These are phyloP conservation scores for Maudiozyma bulderi DNA, from an alignment of 805 yeast species.

Conservation along the genomic window DNA sequence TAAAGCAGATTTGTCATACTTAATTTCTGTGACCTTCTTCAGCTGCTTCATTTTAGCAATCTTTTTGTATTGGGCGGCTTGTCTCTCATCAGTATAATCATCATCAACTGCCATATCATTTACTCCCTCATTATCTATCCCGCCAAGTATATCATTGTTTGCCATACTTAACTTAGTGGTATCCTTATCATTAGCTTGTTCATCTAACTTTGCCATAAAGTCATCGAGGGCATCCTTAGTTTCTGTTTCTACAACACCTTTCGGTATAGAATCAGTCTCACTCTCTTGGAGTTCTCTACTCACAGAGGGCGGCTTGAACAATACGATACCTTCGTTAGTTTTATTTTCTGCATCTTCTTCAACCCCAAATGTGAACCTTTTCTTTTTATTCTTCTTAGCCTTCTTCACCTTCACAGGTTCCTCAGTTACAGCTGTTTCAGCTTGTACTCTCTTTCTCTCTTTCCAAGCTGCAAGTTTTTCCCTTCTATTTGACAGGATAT, in stretches of 20 bases:
- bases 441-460: constrained; percentile 28
- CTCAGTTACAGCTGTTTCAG: constrained; percentile 8
- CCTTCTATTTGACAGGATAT: constrained; percentile 24
- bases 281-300: not conserved
- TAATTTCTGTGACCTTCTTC: constrained; percentile 24
- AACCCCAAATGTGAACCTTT: constrained; percentile 10
- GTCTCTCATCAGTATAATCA: not conserved
- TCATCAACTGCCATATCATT: not conserved
- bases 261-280: not conserved
- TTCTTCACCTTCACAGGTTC: not conserved
- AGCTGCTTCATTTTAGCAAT: constrained; percentile 33
- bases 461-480: constrained; percentile 46
- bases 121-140: not conserved
- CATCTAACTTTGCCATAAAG: constrained; percentile 29
- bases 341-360: constrained; percentile 13
- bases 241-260: constrained; percentile 6
- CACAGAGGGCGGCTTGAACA: not conserved
- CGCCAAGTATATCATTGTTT: not conserved
- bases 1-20: constrained; percentile 30
- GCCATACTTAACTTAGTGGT: not conserved
- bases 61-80: constrained; percentile 20
- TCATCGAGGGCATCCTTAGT: constrained; percentile 38
- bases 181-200: not conserved
- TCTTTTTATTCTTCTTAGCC: constrained; percentile 2
- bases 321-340: not conserved